Evolutionary conservation across 805 yeast species (phyloP).

Genomic region (Candida morakotiae): DNA sequence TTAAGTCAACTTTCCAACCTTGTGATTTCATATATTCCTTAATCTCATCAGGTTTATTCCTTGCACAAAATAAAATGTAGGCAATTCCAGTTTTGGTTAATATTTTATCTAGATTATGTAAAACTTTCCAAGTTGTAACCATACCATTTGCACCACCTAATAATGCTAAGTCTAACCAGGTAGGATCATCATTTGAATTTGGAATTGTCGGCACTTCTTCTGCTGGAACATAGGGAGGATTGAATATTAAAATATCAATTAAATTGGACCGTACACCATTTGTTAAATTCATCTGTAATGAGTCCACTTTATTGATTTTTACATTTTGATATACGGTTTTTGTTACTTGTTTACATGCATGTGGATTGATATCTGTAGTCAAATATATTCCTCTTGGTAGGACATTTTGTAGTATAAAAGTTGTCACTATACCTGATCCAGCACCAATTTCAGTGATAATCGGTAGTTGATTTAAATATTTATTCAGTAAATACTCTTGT

Average conservation of each 20-base stretch:
- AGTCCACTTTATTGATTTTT: constrained; percentile 15
- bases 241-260: constrained; percentile 77
- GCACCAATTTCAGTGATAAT: constrained; percentile 81
- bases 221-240: constrained; percentile 97
- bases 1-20: constrained; percentile 52
- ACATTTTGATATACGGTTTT: constrained; percentile 20
- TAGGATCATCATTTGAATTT: constrained; percentile 35
- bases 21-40: constrained; percentile 39
- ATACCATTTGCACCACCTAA: constrained; percentile 90
- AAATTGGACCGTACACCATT: constrained; percentile 39
- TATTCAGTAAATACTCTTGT: constrained; percentile 23
- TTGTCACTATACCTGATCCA: constrained; percentile 86
- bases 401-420: constrained; percentile 64
- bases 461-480: constrained; percentile 31
- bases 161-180: constrained; percentile 87
- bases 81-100: constrained; percentile 68
- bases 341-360: constrained; percentile 54
- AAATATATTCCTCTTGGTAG: constrained; percentile 49
- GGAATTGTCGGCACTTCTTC: constrained; percentile 67
- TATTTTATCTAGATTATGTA: constrained; percentile 49
- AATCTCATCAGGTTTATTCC: constrained; percentile 74
- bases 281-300: constrained; percentile 55
- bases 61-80: constrained; percentile 84
- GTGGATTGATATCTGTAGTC: constrained; percentile 78
- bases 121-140: constrained; percentile 69